phyloP scores from a whole-genome alignment of 2,329 filamentous ascomycete species.

The Rhinocladiella mackenziei region DNA sequence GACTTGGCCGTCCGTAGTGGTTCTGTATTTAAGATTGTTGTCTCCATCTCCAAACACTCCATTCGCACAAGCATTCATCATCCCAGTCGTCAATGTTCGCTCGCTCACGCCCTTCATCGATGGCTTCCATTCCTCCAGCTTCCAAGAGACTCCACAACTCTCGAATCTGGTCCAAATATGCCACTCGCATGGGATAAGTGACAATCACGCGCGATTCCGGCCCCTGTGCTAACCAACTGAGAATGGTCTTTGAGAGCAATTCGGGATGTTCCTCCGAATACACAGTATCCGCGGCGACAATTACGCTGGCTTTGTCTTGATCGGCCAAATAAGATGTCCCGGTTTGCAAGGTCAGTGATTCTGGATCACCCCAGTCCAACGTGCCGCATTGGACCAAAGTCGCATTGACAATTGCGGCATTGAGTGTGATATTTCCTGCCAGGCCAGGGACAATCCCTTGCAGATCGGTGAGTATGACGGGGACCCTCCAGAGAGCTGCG shows the following conservation, averaged over 20 bases:
- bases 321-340: conserved; percentile 14
- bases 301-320: conserved; percentile 34
- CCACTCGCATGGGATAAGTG: conserved; percentile 39
- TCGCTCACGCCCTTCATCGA: conserved; percentile 45
- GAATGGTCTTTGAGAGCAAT: conserved; percentile 36
- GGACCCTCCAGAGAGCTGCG: conserved; percentile 62
- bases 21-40: too few species aligned
- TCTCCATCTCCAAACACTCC: conserved; percentile 47
- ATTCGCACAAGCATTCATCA: conserved; percentile 45
- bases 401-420: conserved; percentile 60
- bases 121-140: conserved; percentile 35
- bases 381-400: conserved; percentile 68
- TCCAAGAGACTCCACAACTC: conserved; percentile 42
- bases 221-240: conserved; percentile 35
- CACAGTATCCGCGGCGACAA: conserved; percentile 43
- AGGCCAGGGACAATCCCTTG: conserved; percentile 79
- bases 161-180: conserved; percentile 43
- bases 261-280: conserved; percentile 43
- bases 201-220: conserved; percentile 36
- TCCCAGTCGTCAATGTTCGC: conserved; percentile 47
- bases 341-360: conserved; percentile 21
- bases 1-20: too few species aligned
- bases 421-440: conserved; percentile 64
- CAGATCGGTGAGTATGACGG: conserved; percentile 77
- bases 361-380: conserved; percentile 40